Base-by-base conservation (phyloP, 2,329 filamentous ascomycete species). In the Fusarium abutilonis region DNA sequence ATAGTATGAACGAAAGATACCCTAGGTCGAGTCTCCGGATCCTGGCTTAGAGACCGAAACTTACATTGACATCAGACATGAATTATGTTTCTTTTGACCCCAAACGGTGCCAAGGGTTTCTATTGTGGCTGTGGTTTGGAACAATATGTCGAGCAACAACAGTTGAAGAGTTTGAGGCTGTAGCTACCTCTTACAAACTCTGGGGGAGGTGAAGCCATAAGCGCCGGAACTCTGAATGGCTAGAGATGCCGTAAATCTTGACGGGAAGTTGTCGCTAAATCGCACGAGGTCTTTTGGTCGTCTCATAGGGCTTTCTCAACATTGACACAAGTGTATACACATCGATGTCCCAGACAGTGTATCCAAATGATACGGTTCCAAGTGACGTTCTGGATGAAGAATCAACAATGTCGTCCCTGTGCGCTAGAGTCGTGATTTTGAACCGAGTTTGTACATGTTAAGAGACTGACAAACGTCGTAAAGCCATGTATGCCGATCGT, bases 1-100 rank as follows among this genome's bases (percentile, higher is more conserved):
- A 41, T 62, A 63, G 52, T 49, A 60, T 56, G 52, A 49, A 57
- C 60, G 56, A 54, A 71, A 68, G 66, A 72, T 72, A 72, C 69
- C 69, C 67, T 71, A 64, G 63, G 69, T 69, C 57, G 52, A 68
- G 66, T 59, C 56, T 56, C 38, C 46, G 56, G 55, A 61, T 66
- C 67, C 60, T 64, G 60, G 63, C 58, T 70, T 70, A 63, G 64
- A 63, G 62, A 67, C 64, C 59, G 46, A 61, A 64, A 63, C 52
- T 61, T 66, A 63, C 49, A 52, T 64, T 61, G 45, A 57, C 51
- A 64, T 64, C 55, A 57, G 38, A 62, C 44, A 61, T 60, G 51
- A 61, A 54, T 52, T 54, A 51, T 54, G 36, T 64, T 62, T 51
- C 15, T 40, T 26, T 26, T 28, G 23, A 39, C n/a, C 34, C 6